Base-by-base conservation (phyloP, 2,329 filamentous ascomycete genomes). In the Xylariales sp. region DNA sequence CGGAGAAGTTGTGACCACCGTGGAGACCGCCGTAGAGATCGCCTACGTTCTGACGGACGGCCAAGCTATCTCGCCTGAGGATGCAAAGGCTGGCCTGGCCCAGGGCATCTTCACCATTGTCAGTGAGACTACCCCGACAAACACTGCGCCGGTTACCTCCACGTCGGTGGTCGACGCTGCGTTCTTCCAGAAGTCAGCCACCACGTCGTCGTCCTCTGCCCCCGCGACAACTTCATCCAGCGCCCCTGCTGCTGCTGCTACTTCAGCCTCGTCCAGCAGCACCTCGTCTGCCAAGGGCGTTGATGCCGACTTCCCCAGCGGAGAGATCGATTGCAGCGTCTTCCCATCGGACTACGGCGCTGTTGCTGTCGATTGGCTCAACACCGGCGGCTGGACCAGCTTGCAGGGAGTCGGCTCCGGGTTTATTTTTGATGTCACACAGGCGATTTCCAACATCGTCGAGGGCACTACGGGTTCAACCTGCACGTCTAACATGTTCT, bases 311-410 rank as follows among this genome's bases (percentile, higher is more conserved):
- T 97, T 97, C 72, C 85, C 85, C 11, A 83, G 83, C 60, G 87
- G 87, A 42, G 62, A 79, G 50, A 53, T 94, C 38, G 63, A 73
- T 47, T 97, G 93, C 67, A 64, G 61, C 45, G 56, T 70, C 2
- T 95, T 96, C 69, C 90, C 90, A 13, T 81, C 79, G 4, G 69
- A 78, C 0, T 97, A 94, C 55, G 93, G 93, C 50, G 85, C 90
- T 2, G 55, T 95, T 31, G 38, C 78, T 33, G 66, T 93, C 20
- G 57, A 73, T 39, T 91, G 84, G 71, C 72, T 90, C 18, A 71
- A 74, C 14, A 66, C 88, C 6, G 75, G 70, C 44, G 89, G 88
- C 46, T 98, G 82, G 83, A 81, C 78, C 48, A 88, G 89, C 55
- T 72, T 96, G 44, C 89, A 95, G 64, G 69, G 72, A 37, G 63